Evolutionary conservation across 2,329 filamentous ascomycete genomes (phyloP), one percentile per base, ranked within the genome.

Genomic region (Arthrobotrys musiformis): DNA sequence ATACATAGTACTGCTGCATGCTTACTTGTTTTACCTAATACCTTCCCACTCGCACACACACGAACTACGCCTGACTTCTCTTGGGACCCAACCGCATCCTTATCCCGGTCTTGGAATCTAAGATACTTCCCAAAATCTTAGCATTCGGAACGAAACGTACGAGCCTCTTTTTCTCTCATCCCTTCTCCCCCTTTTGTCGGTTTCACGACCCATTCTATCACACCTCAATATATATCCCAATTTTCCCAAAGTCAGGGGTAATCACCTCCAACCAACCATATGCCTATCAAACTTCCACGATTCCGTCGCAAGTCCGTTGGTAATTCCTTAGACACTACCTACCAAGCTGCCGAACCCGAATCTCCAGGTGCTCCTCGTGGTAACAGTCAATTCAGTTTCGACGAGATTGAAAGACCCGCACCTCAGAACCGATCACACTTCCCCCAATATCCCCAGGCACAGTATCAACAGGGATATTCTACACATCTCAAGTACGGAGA

Each of bases 201-300:
- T 54, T 46, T 58, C 58, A 67, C 73, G 64, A 60, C 61, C 70
- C 58, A 70, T 70, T 62, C 61, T 60, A 62, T 61, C 30, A 40
- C 67, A 42, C 35, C 28, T 56, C 60, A 44, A 67, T 68, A 67
- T 78, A 67, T 73, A 68, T 44, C 54, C 54, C 54, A 58, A 52
- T 37, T 52, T 78, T 64, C 63, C 68, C 56, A 44, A 35, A 15
- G 63, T 70, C 56, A 64, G 69, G 69, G 67, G 56, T 54, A 67
- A 46, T 60, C 48, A 35, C 40, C 56, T 48, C 63, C 67, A 78
- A 73, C 63, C 67, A 60, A 72, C 74, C 74, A 62, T 78, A 81
- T 81, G 80, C 80, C 80, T 80, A 81, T 81, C 79, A 81, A 81
- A 81, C 80, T 81, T 64, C 80, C 79, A 76, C 80, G 80, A 70